phyloP scores from a whole-genome alignment of 2,329 filamentous ascomycete genomes.

The Colletotrichum costaricense region DNA sequence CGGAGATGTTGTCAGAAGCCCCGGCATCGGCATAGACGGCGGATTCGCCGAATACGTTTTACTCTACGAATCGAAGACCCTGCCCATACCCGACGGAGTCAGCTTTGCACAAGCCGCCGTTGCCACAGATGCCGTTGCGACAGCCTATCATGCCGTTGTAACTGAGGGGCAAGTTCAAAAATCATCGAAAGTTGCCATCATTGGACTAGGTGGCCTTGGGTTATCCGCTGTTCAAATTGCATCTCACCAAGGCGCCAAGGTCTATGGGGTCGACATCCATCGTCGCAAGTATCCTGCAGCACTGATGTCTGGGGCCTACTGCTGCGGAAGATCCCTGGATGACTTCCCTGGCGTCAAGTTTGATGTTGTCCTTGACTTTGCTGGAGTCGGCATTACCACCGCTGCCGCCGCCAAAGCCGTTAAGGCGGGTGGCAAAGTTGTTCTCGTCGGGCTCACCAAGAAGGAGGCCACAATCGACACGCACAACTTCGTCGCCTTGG shows the following conservation, averaged over 20 bases:
- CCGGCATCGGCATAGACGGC: slow-evolving; percentile 20
- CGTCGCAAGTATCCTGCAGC: slow-evolving; percentile 4
- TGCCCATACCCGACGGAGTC: slow-evolving; percentile 16
- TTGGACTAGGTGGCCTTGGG: slow-evolving; percentile 9
- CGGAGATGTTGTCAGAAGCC: not conserved
- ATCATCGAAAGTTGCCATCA: not conserved
- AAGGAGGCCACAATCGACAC: not conserved
- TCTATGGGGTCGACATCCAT: slow-evolving; percentile 3
- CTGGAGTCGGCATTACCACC: not conserved
- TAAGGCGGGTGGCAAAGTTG: slow-evolving; percentile 7
- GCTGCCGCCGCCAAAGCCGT: not conserved
- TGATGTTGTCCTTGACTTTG: slow-evolving; percentile 22
- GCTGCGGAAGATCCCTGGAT: not conserved
- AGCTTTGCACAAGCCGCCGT: slow-evolving; percentile 17
- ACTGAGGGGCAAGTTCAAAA: slow-evolving; percentile 7
- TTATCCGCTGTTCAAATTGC: slow-evolving; percentile 3
- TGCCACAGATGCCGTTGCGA: slow-evolving; percentile 26
- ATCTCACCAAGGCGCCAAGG: not conserved
- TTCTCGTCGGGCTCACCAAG: slow-evolving; percentile 13
- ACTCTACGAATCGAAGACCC: slow-evolving; percentile 16
- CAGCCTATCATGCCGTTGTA: slow-evolving; percentile 33
- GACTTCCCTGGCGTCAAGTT: not conserved
- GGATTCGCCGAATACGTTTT: slow-evolving; percentile 21
- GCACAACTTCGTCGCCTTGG: not conserved
- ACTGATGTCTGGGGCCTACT: not conserved